Base-by-base conservation (phyloP, 73 alveolate species). In the Paramecium bursaria region DNA sequence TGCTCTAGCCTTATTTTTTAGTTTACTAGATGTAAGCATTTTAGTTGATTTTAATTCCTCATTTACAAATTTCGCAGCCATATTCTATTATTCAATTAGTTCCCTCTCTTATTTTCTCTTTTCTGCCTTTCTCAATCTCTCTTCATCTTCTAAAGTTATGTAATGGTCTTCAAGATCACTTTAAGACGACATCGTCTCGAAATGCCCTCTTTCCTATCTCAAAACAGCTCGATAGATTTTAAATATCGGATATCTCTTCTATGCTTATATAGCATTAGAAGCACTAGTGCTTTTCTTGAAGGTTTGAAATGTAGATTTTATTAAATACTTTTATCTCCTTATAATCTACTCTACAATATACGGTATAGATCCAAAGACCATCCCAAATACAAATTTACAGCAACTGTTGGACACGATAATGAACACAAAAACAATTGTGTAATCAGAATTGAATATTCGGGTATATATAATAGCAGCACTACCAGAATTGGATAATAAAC, bases 201-300 rank as follows among this genome's bases (percentile, higher is more conserved):
- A n/a, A n/a, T n/a, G n/a, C n/a, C n/a, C n/a, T n/a, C n/a, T n/a
- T n/a, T n/a, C n/a, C n/a, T n/a, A n/a, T n/a, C n/a, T n/a, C n/a
- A n/a, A n/a, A n/a, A n/a, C n/a, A n/a, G n/a, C n/a, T n/a, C 82
- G 21, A 57, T 10, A 57, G 26, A 57, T 57, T 57, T 57, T 57
- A 29, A 26, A 29, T 13, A 57, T 57, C 7, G 76, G 76, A 57
- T 29, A 57, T 29, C 76, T 57, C 39, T 57, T 57, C 31, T 13
- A 33, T 29, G 26, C 49, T 11, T 27, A 29, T n/a, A 13, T 57
- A 26, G 11, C 47, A n/a, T n/a, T n/a, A n/a, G n/a, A n/a, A n/a
- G n/a, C 47, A 23, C 76, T 57, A 1, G 76, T 1, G 21, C 31
- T 11, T 25, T 57, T 57, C 51, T 29, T 57, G 13, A 44, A 26